These are phyloP conservation scores for Pyrenochaeta sp. DNA, from an alignment of 2,329 filamentous ascomycete species.

Conservation along the genomic window DNA sequence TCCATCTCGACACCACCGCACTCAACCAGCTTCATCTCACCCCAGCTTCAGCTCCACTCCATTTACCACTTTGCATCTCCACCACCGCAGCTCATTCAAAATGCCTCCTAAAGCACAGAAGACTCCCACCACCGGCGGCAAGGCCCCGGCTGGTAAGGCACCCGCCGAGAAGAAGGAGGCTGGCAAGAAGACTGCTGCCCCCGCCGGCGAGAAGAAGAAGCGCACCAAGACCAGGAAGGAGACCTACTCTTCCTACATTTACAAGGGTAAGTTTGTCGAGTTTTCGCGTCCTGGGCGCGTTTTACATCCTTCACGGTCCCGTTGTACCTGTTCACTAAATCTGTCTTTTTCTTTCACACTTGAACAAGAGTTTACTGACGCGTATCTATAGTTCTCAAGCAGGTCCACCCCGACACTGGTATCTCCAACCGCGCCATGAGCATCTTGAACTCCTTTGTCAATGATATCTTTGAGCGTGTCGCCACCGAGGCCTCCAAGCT, in stretches of 20 bases:
- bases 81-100: slow-evolving; percentile 53
- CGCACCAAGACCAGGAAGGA: slow-evolving; percentile 99
- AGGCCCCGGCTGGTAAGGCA: slow-evolving; percentile 82
- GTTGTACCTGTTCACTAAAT: neutral
- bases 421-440: slow-evolving; percentile 99
- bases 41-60: slow-evolving; percentile 15
- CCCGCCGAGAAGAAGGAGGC: slow-evolving; percentile 99
- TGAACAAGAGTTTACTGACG: slow-evolving; percentile 41
- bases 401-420: slow-evolving; percentile 99
- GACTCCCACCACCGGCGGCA: slow-evolving; percentile 93
- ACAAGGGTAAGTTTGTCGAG: slow-evolving; percentile 80
- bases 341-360: slow-evolving; percentile 1
- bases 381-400: slow-evolving; percentile 84
- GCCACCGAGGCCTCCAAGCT: slow-evolving; percentile 99
- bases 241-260: slow-evolving; percentile 99
- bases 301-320: neutral
- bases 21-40: slow-evolving; percentile 33
- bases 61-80: slow-evolving; percentile 17
- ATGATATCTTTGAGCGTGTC: slow-evolving; percentile 99
- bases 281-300: slow-evolving; percentile 20
- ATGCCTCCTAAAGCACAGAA: slow-evolving; percentile 99
- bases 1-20: slow-evolving; percentile 49
- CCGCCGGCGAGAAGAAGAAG: slow-evolving; percentile 99
- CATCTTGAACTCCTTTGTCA: slow-evolving; percentile 99
- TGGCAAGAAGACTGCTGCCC: slow-evolving; percentile 96